phyloP scores from a whole-genome alignment of 2,329 filamentous ascomycete species.

The Zymoseptoria tritici region DNA sequence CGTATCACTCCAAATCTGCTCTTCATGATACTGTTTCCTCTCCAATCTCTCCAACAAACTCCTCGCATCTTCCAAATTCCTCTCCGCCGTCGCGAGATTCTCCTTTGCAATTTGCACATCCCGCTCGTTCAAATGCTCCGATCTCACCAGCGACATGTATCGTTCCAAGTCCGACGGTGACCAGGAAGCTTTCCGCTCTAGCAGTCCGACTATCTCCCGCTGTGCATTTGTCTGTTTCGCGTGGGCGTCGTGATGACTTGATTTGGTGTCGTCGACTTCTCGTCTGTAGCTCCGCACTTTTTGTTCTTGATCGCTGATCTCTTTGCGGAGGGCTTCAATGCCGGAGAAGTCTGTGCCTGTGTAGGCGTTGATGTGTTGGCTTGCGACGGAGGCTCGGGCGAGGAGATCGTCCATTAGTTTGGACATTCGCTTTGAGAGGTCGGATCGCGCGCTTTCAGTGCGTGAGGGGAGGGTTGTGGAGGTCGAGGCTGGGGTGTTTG shows the following conservation, averaged over 20 bases:
- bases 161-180: constrained; percentile 78
- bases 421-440: constrained; percentile 55
- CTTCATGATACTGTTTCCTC: constrained; percentile 88
- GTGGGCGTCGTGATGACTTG: constrained; percentile 74
- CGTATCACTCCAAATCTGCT: constrained; percentile 98
- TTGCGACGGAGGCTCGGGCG: constrained; percentile 73
- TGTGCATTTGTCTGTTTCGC: constrained; percentile 78
- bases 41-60: constrained; percentile 74
- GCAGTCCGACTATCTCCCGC: constrained; percentile 87
- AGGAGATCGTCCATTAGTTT: constrained; percentile 84
- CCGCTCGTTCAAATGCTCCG: constrained; percentile 88
- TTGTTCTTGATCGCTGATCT: constrained; percentile 62
- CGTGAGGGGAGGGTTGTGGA: constrained; percentile 45
- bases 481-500: constrained; percentile 7
- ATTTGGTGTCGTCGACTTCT: constrained; percentile 63
- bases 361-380: constrained; percentile 83
- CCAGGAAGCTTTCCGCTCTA: constrained; percentile 93
- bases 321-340: constrained; percentile 75
- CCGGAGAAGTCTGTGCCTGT: constrained; percentile 80
- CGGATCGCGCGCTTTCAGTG: constrained; percentile 47
- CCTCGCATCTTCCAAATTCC: constrained; percentile 68
- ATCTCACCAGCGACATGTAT: constrained; percentile 86
- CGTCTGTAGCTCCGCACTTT: constrained; percentile 53
- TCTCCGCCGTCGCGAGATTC: constrained; percentile 66
- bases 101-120: constrained; percentile 67